Percentiles rank a stretch among this genome's conserved stretches.
phyloP scores from a whole-genome alignment of 2,329 filamentous ascomycete genomes.

The Ophiostoma perfectum region DNA sequence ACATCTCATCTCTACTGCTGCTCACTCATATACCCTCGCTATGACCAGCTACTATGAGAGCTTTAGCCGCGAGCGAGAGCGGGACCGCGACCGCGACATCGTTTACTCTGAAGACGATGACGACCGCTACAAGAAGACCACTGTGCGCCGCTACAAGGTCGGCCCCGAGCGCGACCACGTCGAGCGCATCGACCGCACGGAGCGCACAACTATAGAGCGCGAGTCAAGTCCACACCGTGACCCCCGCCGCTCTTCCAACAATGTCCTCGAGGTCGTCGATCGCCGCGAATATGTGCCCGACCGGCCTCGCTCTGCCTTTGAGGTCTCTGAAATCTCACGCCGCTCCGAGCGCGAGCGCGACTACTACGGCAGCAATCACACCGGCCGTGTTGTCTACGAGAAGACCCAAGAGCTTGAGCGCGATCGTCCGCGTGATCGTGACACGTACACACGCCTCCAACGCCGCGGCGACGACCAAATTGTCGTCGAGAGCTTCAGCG shows the following conservation, averaged over 20 bases:
- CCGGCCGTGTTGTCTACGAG: slow-evolving; percentile 40
- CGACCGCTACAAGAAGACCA: slow-evolving; percentile 39
- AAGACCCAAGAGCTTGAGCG: slow-evolving; percentile 39
- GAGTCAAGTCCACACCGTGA: slow-evolving; percentile 27
- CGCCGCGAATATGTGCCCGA: slow-evolving; percentile 43
- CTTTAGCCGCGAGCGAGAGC: slow-evolving; percentile 19
- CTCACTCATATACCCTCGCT: too few relatives aligned
- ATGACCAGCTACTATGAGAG: slow-evolving; percentile 23
- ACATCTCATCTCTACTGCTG: not conserved
- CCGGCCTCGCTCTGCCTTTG: slow-evolving; percentile 48
- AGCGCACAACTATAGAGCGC: slow-evolving; percentile 27
- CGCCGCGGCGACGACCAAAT: slow-evolving; percentile 42
- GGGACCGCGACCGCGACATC: slow-evolving; percentile 9
- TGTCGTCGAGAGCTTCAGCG: slow-evolving; percentile 49
- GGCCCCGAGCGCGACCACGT: slow-evolving; percentile 37
- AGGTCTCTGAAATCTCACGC: slow-evolving; percentile 34
- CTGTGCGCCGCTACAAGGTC: slow-evolving; percentile 51
- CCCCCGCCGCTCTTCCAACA: slow-evolving; percentile 32
- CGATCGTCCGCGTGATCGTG: slow-evolving; percentile 36
- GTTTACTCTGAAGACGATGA: slow-evolving; percentile 35
- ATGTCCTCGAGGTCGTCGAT: slow-evolving; percentile 40
- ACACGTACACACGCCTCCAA: slow-evolving; percentile 33
- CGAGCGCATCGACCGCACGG: slow-evolving; percentile 36
- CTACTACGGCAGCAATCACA: slow-evolving; percentile 26
- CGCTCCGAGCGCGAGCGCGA: slow-evolving; percentile 27